These are phyloP conservation scores for Aureobasidium sp. DNA, from an alignment of 2,329 filamentous ascomycete genomes.

Conservation along the genomic window DNA sequence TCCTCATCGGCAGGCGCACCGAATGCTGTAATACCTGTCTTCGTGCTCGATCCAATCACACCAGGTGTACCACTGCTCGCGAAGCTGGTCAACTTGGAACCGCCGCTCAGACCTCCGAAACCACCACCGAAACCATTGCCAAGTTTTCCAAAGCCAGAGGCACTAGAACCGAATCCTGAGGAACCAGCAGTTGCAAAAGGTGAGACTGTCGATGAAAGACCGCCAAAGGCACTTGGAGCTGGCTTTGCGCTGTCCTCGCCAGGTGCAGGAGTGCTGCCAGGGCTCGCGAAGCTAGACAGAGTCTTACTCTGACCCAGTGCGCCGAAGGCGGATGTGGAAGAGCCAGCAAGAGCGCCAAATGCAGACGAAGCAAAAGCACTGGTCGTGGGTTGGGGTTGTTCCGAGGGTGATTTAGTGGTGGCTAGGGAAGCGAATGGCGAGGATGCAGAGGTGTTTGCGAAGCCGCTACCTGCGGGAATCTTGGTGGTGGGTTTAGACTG, in stretches of 20 bases:
- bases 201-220: constrained; percentile 26
- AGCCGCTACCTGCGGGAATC: constrained; percentile 33
- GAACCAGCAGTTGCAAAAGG: constrained; percentile 21
- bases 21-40: constrained; percentile 59
- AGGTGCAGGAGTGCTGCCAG: constrained; percentile 5
- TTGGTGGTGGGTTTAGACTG: constrained; percentile 5
- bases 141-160: constrained; percentile 33
- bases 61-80: constrained; percentile 35
- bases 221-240: constrained; percentile 30
- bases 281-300: constrained; percentile 23
- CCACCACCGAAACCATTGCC: constrained; percentile 33
- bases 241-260: constrained; percentile 7
- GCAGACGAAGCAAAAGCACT: constrained; percentile 43
- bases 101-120: constrained; percentile 26
- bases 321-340: constrained; percentile 30
- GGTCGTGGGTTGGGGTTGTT: constrained; percentile 30
- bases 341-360: constrained; percentile 35
- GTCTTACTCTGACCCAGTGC: constrained; percentile 21
- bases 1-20: constrained; percentile 64
- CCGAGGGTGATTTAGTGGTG: constrained; percentile 25
- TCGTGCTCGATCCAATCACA: constrained; percentile 45
- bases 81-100: constrained; percentile 56
- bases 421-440: constrained; percentile 41
- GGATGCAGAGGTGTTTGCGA: constrained; percentile 36
- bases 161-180: constrained; percentile 24